These are phyloP conservation scores for Trematosphaeria pertusa DNA, from an alignment of 2,329 filamentous ascomycete species.

Conservation along the genomic window DNA sequence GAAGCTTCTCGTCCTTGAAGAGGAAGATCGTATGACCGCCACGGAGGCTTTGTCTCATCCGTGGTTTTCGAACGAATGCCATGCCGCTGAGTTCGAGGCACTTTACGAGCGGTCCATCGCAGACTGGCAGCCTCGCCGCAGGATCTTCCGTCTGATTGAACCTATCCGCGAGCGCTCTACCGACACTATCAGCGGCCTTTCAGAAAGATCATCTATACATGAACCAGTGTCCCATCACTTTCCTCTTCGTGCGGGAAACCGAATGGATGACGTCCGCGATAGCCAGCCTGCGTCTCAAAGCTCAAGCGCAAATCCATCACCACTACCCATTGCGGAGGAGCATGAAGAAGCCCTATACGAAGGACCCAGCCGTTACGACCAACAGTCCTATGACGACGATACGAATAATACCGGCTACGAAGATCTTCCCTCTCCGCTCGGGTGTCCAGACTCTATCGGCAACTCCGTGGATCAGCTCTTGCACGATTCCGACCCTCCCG, in stretches of 20 bases:
- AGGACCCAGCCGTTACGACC: slow-evolving; percentile 6
- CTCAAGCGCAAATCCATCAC: slow-evolving; percentile 3
- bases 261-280: too few relatives aligned
- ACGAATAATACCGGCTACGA: not conserved
- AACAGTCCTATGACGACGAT: slow-evolving; percentile 2
- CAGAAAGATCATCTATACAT: too few relatives aligned
- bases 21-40: slow-evolving; percentile 58
- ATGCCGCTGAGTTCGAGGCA: slow-evolving; percentile 56
- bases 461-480: slow-evolving; percentile 14
- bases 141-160: slow-evolving; percentile 37
- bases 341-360: slow-evolving; percentile 11
- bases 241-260: too few relatives aligned
- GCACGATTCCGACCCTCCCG: slow-evolving; percentile 9
- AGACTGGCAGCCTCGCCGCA: slow-evolving; percentile 57
- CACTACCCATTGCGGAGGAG: slow-evolving; percentile 17
- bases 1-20: slow-evolving; percentile 59
- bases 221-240: slow-evolving; percentile 1
- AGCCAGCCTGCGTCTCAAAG: too few relatives aligned
- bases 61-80: slow-evolving; percentile 63
- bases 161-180: slow-evolving; percentile 15
- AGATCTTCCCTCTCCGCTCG: not conserved
- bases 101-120: slow-evolving; percentile 58
- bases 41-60: slow-evolving; percentile 60
- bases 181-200: not conserved
- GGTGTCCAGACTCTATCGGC: not conserved